Base-by-base conservation (phyloP, 371 early-diverging fungal genomes). In the Parasitella parasitica region DNA sequence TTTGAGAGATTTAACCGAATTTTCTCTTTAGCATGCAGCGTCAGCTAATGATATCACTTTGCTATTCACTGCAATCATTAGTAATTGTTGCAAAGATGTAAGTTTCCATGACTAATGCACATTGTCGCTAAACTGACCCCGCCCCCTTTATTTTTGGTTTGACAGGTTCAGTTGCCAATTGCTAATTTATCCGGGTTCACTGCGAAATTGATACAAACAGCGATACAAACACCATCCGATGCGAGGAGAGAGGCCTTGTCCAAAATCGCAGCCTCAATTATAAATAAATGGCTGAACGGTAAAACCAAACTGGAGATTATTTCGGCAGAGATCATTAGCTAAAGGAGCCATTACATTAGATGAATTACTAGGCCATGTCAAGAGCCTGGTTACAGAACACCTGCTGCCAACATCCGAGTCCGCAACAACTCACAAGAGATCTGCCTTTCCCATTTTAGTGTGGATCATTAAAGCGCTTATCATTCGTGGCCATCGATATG, bases 401-500 rank as follows among this genome's bases (percentile, higher is more conserved):
- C 22, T 73, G 3, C 26, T 53, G 41, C 61, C 67, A 24, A 16
- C 57, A 0, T 26, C 67, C 12, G 30, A 61, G 12, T 27, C 20
- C 16, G 48, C 26, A 16, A 36, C 43, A 15, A n/a, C 37, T 13
- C 34, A 38, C 11, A 70, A 43, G 32, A 57, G 49, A 37, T 16
- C 52, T 12, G 26, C 59, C 7, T 54, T 73, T 28, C 18, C 13
- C 22, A 50, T 55, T 18, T 34, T 50, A 7, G 28, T 68, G 35
- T 64, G 54, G 51, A 63, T 86, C 11, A 73, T 82, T 15, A 86
- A 86, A 64, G 83, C 86, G 2, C 69, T 90, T 54, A 72, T 87
- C 8, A 52, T 84, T 22, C 70, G 75, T 49, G 73, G 83, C n/a
- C 79, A 84, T 63, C 16, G 66, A 6, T 64, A 74, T 16, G 87